Base-by-base conservation (phyloP, 2,329 filamentous ascomycete genomes). In the Aspergillus fischeri region DNA sequence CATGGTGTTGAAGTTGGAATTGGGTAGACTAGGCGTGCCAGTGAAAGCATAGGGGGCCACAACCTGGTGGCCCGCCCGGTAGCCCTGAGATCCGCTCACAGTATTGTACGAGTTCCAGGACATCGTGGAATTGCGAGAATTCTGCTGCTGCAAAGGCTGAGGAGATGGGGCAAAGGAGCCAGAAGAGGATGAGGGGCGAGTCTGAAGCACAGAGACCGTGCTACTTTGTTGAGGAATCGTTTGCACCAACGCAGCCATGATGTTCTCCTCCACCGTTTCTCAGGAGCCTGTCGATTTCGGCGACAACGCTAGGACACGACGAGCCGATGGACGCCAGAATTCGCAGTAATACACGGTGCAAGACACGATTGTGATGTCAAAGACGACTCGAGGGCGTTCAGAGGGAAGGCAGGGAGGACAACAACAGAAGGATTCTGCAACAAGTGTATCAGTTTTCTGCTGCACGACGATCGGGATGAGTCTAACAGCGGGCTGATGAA, bases 241-340 rank as follows among this genome's bases (percentile, higher is more conserved):
- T 78, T 93, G 90, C 70, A 92, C 88, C 80, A 93, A 82, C 75
- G 90, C 89, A 80, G 90, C 90, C 90, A 94, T 93, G 74, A 73
- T 88, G 81, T 70, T 71, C 65, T 64, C 61, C 57, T 66, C 59
- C 59, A 56, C 56, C 47, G 61, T 58, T 50, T 58, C 58, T 62
- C 59, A 52, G 55, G 50, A 56, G 55, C 61, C 60, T 60, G 60
- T 45, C 52, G 52, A 50, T 29, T 49, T 47, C 27, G 29, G 45
- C 58, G 50, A 54, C 64, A 62, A 62, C 60, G 57, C 47, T 32
- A 54, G 50, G 47, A 54, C 45, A 55, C 49, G 51, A 56, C 52
- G 27, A 56, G 55, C 27, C 52, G 53, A 27, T 35, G 52, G 60
- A 47, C 54, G 56, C 44, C 47, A 38, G 51, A 52, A 52, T 55